Percentiles rank a stretch among this genome's conserved stretches.
Evolutionary conservation across 495 filamentous ascomycete species (phyloP).

Genomic region (Talaromyces wortmannii): DNA sequence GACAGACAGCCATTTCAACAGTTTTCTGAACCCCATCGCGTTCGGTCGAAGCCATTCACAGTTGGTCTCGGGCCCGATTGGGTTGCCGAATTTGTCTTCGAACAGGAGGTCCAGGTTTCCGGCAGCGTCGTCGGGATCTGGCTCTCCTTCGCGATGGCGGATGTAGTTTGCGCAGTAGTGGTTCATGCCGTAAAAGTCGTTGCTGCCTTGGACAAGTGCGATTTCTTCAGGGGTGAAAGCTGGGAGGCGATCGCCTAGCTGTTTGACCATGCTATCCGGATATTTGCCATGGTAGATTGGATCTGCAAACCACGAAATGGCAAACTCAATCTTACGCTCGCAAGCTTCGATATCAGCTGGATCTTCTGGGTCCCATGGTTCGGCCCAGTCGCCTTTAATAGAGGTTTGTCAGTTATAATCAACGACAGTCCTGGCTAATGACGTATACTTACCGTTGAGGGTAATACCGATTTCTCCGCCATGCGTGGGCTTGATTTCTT

Average conservation of each 20-base stretch:
- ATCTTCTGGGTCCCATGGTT: constrained; percentile 46
- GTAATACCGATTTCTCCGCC: constrained; percentile 48
- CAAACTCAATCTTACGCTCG: constrained; percentile 46
- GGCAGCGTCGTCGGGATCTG: constrained; percentile 57
- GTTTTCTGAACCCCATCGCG: constrained; percentile 64
- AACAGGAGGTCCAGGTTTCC: constrained; percentile 65
- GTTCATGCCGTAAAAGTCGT: constrained; percentile 83
- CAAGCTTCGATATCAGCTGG: constrained; percentile 42
- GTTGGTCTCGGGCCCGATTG: constrained; percentile 69
- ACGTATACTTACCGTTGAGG: constrained; percentile 34
- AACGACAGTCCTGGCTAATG: not conserved
- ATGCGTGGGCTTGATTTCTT: constrained; percentile 40
- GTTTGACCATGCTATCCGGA: constrained; percentile 67
- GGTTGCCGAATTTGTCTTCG: constrained; percentile 59
- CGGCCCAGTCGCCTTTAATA: constrained; percentile 52
- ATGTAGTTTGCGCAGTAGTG: constrained; percentile 82
- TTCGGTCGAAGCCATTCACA: constrained; percentile 68
- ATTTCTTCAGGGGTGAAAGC: constrained; percentile 58
- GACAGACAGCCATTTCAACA: constrained; percentile 73
- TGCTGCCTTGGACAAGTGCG: constrained; percentile 63
- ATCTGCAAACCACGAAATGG: constrained; percentile 58
- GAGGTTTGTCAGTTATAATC: not conserved
- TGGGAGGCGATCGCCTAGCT: constrained; percentile 64
- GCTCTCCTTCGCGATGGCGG: constrained; percentile 54
- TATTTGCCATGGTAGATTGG: constrained; percentile 72